A percentile compares a stretch with the other conserved stretches of the same genome.
Conservation (phyloP, 257 asterid genomes). For the Nicotiana tomentosiformis region DNA sequence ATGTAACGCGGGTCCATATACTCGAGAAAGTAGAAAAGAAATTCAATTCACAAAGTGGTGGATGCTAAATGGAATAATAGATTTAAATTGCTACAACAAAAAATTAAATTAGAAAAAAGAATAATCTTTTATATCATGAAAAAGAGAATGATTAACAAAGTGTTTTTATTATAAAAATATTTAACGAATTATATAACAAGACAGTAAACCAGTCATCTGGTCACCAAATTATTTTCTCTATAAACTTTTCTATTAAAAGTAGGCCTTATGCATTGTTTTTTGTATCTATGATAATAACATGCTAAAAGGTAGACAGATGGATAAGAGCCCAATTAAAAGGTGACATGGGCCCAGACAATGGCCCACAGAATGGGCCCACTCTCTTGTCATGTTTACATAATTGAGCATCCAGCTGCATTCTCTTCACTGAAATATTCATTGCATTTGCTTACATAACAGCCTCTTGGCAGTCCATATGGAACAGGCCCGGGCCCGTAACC, state of each 20-base stretch:
- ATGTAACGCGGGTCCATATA: too few species aligned
- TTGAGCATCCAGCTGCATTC: conserved; percentile 43
- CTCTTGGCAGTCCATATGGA: conserved; percentile 22
- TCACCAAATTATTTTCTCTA: neutral
- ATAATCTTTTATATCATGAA: neutral
- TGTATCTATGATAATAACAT: neutral
- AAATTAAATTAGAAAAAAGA: neutral
- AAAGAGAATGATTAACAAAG: neutral
- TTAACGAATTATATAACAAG: conserved; percentile 2
- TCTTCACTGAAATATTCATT: conserved; percentile 50
- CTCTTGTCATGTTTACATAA: conserved; percentile 33
- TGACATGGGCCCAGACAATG: neutral
- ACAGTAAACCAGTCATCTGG: neutral
- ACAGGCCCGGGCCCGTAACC: conserved; percentile 6
- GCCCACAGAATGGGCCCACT: neutral
- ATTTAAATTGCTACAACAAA: neutral
- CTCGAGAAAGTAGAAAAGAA: neutral
- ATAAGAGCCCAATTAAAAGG: neutral
- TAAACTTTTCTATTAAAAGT: neutral
- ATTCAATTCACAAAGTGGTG: neutral
- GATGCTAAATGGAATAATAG: neutral
- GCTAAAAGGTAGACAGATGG: neutral
- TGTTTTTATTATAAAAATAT: neutral
- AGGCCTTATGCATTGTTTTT: neutral
- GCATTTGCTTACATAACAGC: conserved; percentile 26